Conservation (phyloP, 1,284 basidiomycete genomes). For the Papiliotrema fonsecae region DNA sequence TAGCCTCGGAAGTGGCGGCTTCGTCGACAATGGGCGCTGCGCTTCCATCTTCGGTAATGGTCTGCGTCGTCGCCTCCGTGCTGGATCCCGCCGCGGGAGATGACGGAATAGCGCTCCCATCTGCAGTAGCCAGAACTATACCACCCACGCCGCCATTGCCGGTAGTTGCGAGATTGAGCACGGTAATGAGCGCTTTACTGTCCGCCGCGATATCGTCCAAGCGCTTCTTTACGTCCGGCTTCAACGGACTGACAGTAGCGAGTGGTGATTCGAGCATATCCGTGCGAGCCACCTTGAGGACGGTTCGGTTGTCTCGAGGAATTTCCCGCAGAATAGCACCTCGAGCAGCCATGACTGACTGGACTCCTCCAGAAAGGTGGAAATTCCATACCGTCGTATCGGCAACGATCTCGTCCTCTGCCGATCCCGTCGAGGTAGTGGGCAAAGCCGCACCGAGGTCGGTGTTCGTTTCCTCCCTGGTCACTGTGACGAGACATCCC, state of each 20-base stretch:
- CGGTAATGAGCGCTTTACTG: constrained; percentile 81
- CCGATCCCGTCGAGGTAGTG: not conserved
- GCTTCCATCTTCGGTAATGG: not conserved
- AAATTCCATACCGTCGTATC: constrained; percentile 64
- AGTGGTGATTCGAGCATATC: constrained; percentile 85
- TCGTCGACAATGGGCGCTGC: not conserved
- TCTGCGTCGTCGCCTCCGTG: not conserved
- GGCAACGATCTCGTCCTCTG: constrained; percentile 7
- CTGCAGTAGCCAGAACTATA: constrained; percentile 29
- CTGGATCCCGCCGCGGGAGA: not conserved
- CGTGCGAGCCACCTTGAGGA: constrained; percentile 83
- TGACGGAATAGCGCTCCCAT: not conserved
- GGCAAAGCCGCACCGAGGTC: constrained; percentile 8
- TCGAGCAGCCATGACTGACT: constrained; percentile 85
- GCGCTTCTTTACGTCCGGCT: constrained; percentile 76
- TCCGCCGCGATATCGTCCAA: constrained; percentile 89
- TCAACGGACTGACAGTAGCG: constrained; percentile 63
- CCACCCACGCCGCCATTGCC: constrained; percentile 17
- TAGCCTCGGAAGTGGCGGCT: not conserved
- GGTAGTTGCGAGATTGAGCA: constrained; percentile 50
- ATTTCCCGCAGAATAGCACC: constrained; percentile 84
- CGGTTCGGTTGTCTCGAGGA: constrained; percentile 76
- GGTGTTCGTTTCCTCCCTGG: constrained; percentile 51
- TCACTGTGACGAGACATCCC: constrained; percentile 74
- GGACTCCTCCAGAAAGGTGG: constrained; percentile 82